Evolutionary conservation across 169 alveolate species (phyloP), one percentile per base, ranked within the genome.

Genomic region (Plasmodium gallinaceum): DNA sequence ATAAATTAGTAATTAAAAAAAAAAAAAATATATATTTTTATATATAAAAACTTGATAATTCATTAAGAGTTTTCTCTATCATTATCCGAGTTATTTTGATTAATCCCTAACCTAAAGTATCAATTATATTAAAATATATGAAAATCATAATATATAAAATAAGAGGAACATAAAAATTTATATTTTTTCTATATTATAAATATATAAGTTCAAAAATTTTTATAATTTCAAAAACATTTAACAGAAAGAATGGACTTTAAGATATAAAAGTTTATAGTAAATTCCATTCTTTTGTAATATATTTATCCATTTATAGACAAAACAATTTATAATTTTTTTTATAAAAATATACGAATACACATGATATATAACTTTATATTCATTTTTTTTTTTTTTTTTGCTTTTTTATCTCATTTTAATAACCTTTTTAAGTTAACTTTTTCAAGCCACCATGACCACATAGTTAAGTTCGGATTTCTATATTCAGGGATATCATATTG

Each of bases 371-470:
- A 18, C 16, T 48, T 18, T 46, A 75, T 60, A 54, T 65, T 8
- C 43, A 62, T 52, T n/a, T 72, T 14, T 12, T n/a, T 22, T 72
- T 42, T 58, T 58, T n/a, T 43, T 46, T 39, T 74, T 26, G 24
- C 20, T 16, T 9, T 54, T 51, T 16, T n/a, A 2, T 16, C n/a
- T 45, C 61, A 68, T 26, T 74, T 39, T 61, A 37, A 32, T 45
- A 64, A 76, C 89, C 89, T 76, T 37, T 76, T 76, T 58, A 37
- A 52, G 76, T 65, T 68, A 8, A 76, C 89, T 76, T 76, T 76
- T 51, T 76, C 89, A 10, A 76, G 68, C 89, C 89, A 76, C 89
- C 89, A 76, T 42, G 89, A 16, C 89, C 89, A 76, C 89, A 62
- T 64, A 66, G 89, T 62, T 76, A 76, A 70, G 26, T 76, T 76